phyloP scores from a whole-genome alignment of 148 eudicot species.

The Cornus kousa region DNA sequence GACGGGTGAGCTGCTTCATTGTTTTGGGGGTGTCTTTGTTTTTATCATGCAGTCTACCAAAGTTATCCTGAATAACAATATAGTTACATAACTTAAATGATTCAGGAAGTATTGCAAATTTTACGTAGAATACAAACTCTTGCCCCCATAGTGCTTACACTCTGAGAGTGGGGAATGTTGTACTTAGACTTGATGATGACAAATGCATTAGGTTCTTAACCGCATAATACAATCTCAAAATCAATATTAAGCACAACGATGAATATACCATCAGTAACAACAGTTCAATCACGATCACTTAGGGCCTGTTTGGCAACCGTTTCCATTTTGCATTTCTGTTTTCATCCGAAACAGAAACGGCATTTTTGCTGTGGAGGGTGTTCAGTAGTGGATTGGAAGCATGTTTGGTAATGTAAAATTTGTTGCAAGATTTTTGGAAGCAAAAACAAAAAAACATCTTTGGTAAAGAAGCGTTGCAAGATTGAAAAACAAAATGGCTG shows the following conservation, averaged over 20 bases:
- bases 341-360: no score
- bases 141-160: not conserved
- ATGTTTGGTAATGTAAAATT: no score
- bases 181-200: not conserved
- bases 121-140: not conserved
- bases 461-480: no score
- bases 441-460: no score
- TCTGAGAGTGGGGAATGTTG: not conserved
- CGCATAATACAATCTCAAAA: not conserved
- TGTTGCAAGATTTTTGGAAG: no score
- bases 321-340: no score
- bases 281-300: not conserved
- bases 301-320: no score
- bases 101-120: not conserved
- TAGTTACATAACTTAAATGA: not conserved
- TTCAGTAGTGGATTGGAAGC: no score
- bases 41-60: constrained; percentile 78
- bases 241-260: not conserved
- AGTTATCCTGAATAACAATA: constrained; percentile 51
- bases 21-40: constrained; percentile 73
- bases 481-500: no score
- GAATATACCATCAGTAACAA: not conserved
- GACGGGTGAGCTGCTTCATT: constrained; percentile 74
- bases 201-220: not conserved
- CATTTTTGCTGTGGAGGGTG: no score